Evolutionary conservation across 768 basidiomycete genomes (phyloP).

Genomic region (Bullera alba): DNA sequence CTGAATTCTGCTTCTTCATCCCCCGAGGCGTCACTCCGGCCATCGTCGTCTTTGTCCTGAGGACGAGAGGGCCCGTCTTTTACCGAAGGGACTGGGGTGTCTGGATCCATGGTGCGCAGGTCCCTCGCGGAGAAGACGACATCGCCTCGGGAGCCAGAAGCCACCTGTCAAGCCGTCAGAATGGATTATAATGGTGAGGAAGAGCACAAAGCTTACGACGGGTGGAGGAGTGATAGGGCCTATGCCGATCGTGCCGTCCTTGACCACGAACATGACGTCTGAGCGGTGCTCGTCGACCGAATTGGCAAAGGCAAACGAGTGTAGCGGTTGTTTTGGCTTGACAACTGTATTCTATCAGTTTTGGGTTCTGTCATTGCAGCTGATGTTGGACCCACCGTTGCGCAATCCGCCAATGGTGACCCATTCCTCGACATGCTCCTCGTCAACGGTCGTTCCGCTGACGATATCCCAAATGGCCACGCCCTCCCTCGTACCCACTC

Average conservation of each 20-base stretch:
- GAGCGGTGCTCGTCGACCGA: not conserved
- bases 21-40: not conserved
- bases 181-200: not conserved
- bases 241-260: constrained; percentile 38
- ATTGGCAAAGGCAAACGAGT: constrained; percentile 33
- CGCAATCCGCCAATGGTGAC: constrained; percentile 22
- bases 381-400: constrained; percentile 16
- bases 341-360: constrained; percentile 18
- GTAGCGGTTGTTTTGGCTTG: constrained; percentile 24
- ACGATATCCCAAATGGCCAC: constrained; percentile 39
- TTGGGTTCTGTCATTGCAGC: not conserved
- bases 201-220: constrained; percentile 17
- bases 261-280: constrained; percentile 35
- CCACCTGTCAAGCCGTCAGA: constrained; percentile 6
- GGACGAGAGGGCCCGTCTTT: not conserved
- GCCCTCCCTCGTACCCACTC: constrained; percentile 35
- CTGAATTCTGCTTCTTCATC: constrained; percentile 4
- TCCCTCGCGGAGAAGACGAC: constrained; percentile 8
- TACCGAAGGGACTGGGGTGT: not conserved
- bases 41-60: not conserved
- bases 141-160: constrained; percentile 19
- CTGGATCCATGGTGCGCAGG: constrained; percentile 5
- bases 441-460: constrained; percentile 14
- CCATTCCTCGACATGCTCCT: constrained; percentile 23
- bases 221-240: constrained; percentile 27